Evolutionary conservation across 225 moss, liverwort and hornwort species (phyloP).

Genomic region (Bryum argenteum): DNA sequence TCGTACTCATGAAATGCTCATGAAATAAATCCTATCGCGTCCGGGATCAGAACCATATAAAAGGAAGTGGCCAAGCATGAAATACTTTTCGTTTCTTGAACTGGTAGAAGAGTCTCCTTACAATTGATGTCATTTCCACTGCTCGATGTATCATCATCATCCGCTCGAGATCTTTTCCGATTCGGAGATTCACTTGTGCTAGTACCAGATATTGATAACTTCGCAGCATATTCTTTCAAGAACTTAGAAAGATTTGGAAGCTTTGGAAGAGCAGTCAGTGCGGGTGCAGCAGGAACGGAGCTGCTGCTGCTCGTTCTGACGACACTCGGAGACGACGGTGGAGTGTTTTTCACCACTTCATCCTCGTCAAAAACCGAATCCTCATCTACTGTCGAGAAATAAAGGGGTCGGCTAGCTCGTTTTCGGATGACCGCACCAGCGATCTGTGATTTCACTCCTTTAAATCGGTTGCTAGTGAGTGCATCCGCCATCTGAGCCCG

Average conservation of each 20-base stretch:
- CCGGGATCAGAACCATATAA: slow-evolving; percentile 1
- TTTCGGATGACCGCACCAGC: slow-evolving; percentile 31
- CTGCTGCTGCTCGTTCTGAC: slow-evolving; percentile 4
- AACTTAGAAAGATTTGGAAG: slow-evolving; percentile 48
- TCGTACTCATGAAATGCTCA: neutral
- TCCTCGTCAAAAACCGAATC: neutral
- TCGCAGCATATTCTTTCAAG: slow-evolving; percentile 40
- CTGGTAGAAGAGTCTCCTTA: slow-evolving; percentile 41
- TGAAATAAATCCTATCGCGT: neutral
- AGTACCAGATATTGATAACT: slow-evolving; percentile 29
- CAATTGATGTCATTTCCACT: slow-evolving; percentile 46
- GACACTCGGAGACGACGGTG: slow-evolving; percentile 6
- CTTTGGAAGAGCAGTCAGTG: slow-evolving; percentile 24
- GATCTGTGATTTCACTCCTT: slow-evolving; percentile 45
- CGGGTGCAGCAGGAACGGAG: slow-evolving; percentile 7
- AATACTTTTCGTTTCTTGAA: slow-evolving; percentile 58
- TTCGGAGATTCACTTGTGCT: no score
- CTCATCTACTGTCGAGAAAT: slow-evolving; percentile 47
- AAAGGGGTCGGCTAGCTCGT: slow-evolving; percentile 46
- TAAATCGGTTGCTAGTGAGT: slow-evolving; percentile 38
- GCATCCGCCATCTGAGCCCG: slow-evolving; percentile 63
- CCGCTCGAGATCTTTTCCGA: neutral
- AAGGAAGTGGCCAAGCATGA: slow-evolving; percentile 18
- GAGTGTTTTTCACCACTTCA: no score
- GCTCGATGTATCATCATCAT: slow-evolving; percentile 15